Conservation (phyloP, 495 filamentous ascomycete species). For the Schizothecium vesticola region DNA sequence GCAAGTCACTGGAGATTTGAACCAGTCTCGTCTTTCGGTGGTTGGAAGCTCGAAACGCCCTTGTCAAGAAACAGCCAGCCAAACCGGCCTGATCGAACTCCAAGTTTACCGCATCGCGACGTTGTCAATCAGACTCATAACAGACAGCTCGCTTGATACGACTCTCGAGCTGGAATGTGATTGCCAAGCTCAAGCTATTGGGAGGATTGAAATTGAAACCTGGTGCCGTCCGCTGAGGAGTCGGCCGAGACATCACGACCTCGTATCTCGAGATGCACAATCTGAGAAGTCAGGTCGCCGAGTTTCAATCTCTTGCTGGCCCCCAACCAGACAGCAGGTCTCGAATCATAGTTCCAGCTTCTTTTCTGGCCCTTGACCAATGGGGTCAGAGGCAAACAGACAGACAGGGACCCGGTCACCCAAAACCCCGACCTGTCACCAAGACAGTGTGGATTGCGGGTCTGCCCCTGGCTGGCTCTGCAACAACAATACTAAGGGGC, state of each 20-base stretch:
- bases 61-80: background rate
- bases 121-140: background rate
- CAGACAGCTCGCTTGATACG: background rate
- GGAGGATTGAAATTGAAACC: background rate
- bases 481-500: background rate
- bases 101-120: background rate
- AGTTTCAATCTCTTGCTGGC: background rate
- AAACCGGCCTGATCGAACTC: background rate
- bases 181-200: background rate
- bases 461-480: background rate
- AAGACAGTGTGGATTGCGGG: background rate
- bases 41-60: background rate
- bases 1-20: background rate
- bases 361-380: background rate
- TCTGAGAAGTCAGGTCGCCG: background rate
- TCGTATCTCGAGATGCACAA: background rate
- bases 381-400: background rate
- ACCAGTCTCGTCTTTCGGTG: background rate
- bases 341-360: background rate
- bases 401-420: background rate
- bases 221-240: background rate
- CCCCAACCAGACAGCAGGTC: background rate
- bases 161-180: background rate
- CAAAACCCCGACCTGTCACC: background rate
- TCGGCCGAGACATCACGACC: background rate